Evolutionary conservation across 2,329 filamentous ascomycete genomes (phyloP).

Genomic region (Ophiocordyceps sinensis): DNA sequence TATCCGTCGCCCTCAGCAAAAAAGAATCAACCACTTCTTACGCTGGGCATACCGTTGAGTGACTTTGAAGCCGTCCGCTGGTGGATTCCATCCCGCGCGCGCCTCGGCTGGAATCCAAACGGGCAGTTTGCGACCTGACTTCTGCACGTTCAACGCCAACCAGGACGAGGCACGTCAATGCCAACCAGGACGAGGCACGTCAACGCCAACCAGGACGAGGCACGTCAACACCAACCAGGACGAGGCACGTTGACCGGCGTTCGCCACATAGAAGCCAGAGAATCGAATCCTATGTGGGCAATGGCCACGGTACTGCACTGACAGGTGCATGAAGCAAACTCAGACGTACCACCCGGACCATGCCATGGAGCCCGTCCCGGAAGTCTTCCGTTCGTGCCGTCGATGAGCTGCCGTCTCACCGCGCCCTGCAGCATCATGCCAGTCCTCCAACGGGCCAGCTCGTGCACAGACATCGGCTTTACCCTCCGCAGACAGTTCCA

Average conservation of each 20-base stretch:
- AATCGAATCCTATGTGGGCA: neutral
- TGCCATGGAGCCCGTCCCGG: neutral
- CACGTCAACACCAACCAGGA: constrained; percentile 1
- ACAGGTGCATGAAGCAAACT: no score
- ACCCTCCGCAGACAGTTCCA: constrained; percentile 60
- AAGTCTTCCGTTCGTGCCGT: neutral
- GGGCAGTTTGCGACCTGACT: no score
- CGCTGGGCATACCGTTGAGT: no score
- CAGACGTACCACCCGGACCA: neutral
- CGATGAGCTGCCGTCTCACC: neutral
- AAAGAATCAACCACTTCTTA: neutral
- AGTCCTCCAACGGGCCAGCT: constrained; percentile 28
- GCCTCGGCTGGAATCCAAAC: no score
- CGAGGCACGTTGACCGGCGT: constrained; percentile 1
- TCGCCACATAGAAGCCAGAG: neutral
- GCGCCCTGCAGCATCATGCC: constrained; percentile 17
- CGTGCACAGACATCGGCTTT: constrained; percentile 54
- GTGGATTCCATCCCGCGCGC: neutral
- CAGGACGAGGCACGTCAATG: constrained; percentile 1
- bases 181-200: constrained; percentile 1
- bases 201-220: constrained; percentile 1
- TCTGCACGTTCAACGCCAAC: neutral
- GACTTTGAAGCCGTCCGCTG: no score
- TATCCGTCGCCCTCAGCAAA: neutral
- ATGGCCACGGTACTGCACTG: no score